Conservation (phyloP, 73 alveolate species). For the Tetrahymena thermophila region DNA sequence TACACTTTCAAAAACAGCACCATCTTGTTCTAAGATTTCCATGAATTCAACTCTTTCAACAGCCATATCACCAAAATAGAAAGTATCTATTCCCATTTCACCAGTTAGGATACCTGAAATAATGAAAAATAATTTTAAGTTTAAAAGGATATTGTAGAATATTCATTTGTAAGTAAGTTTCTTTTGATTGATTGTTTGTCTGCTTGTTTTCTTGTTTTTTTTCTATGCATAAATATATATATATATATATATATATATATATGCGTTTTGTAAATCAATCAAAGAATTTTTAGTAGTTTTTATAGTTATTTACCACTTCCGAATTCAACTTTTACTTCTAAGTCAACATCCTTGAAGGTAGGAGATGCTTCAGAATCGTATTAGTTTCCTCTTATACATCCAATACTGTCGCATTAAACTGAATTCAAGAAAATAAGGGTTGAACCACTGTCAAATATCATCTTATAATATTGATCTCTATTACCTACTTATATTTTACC, state of each 20-base stretch:
- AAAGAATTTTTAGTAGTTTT: background rate
- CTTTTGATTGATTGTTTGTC: background rate
- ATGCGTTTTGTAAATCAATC: background rate
- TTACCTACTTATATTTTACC: background rate
- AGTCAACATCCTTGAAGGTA: slow-evolving; percentile 4
- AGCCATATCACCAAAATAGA: background rate
- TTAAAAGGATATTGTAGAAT: background rate
- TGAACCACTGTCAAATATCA: slow-evolving; percentile 21
- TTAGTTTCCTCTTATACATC: slow-evolving; percentile 1
- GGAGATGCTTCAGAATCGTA: background rate
- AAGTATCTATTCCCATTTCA: background rate
- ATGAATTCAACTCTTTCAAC: background rate
- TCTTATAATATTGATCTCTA: background rate
- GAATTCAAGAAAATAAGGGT: background rate
- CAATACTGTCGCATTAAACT: slow-evolving; percentile 8
- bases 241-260: too few relatives aligned
- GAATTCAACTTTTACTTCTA: background rate
- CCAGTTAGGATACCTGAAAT: background rate
- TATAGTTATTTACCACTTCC: background rate
- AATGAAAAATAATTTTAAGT: background rate
- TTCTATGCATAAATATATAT: too few relatives aligned
- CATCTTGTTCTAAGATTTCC: slow-evolving; percentile 1
- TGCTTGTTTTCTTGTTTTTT: too few relatives aligned
- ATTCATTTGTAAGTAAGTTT: background rate
- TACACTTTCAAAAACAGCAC: slow-evolving; percentile 2